These are phyloP conservation scores for Orbilia quercus DNA, from an alignment of 2,329 filamentous ascomycete species.

Conservation along the genomic window DNA sequence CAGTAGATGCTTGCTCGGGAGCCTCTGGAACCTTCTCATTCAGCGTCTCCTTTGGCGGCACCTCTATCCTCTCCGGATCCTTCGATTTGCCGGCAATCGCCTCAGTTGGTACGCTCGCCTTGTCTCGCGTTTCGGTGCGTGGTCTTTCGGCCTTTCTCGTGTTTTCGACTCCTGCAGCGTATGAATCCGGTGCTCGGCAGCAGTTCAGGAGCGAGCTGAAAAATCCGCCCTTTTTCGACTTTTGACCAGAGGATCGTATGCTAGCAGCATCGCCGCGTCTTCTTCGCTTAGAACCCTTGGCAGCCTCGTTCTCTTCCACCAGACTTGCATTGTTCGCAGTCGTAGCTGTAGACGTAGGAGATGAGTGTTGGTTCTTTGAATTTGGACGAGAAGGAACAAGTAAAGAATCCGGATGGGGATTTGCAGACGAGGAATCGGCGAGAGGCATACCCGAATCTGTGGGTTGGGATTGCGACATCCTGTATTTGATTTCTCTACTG, in stretches of 20 bases:
- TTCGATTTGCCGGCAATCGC: conserved; percentile 40
- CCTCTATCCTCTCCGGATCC: conserved; percentile 23
- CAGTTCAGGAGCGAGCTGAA: conserved; percentile 60
- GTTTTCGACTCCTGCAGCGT: conserved; percentile 43
- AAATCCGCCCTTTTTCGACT: conserved; percentile 57
- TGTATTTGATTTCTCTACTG: conserved; percentile 24
- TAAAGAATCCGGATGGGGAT: conserved; percentile 54
- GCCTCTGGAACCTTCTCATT: conserved; percentile 41
- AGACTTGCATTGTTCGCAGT: conserved; percentile 58
- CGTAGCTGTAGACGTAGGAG: conserved; percentile 59
- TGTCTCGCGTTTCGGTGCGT: conserved; percentile 38
- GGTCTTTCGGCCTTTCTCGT: conserved; percentile 48
- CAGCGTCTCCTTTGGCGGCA: conserved; percentile 37
- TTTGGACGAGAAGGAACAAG: conserved; percentile 56
- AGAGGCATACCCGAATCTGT: conserved; percentile 56
- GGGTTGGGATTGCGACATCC: conserved; percentile 55
- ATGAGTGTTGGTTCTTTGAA: conserved; percentile 57
- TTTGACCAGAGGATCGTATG: conserved; percentile 55
- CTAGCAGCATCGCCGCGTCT: conserved; percentile 58
- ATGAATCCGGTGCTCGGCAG: conserved; percentile 56
- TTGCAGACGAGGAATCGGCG: conserved; percentile 56
- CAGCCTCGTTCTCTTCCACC: conserved; percentile 58
- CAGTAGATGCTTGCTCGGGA: conserved; percentile 28
- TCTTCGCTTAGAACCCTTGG: conserved; percentile 59
- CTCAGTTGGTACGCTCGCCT: conserved; percentile 38